These are phyloP conservation scores for Chloris gayana DNA, from an alignment of 176 grass and related monocot species.

Conservation along the genomic window DNA sequence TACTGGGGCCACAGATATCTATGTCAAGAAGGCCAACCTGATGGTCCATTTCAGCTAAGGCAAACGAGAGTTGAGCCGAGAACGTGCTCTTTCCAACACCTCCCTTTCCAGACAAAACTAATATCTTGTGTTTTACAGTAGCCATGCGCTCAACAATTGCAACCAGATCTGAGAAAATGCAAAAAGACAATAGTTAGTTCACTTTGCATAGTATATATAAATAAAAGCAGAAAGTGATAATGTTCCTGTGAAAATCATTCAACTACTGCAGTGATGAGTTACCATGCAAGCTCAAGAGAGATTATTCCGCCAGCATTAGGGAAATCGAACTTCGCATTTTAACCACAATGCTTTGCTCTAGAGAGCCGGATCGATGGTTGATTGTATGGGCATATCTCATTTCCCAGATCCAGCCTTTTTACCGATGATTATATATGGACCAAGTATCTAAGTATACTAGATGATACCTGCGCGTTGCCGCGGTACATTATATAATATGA, in stretches of 20 bases:
- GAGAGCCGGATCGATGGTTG: neutral
- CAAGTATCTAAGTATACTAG: neutral
- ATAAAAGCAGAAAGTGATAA: conserved; percentile 2
- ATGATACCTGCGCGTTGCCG: no score
- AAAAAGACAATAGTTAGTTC: conserved; percentile 11
- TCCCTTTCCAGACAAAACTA: conserved; percentile 78
- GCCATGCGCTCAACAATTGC: conserved; percentile 80
- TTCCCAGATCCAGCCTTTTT: neutral
- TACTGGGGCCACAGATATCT: conserved; percentile 79
- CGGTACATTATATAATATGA: no score
- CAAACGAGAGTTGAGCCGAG: conserved; percentile 74
- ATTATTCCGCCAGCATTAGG: neutral
- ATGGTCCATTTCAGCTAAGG: conserved; percentile 59
- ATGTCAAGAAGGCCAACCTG: conserved; percentile 79
- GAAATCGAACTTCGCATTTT: neutral
- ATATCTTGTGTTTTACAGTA: conserved; percentile 75
- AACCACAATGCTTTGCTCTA: neutral
- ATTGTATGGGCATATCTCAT: neutral
- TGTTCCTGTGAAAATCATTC: neutral
- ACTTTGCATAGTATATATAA: neutral
- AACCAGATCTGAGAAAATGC: conserved; percentile 56
- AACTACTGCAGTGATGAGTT: neutral
- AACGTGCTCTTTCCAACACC: conserved; percentile 83
- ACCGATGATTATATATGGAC: neutral
- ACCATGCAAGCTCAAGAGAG: neutral